Evolutionary conservation across 306 rosid species (phyloP), one percentile per base, ranked within the genome.

Genomic region (Mucuna pruriens): DNA sequence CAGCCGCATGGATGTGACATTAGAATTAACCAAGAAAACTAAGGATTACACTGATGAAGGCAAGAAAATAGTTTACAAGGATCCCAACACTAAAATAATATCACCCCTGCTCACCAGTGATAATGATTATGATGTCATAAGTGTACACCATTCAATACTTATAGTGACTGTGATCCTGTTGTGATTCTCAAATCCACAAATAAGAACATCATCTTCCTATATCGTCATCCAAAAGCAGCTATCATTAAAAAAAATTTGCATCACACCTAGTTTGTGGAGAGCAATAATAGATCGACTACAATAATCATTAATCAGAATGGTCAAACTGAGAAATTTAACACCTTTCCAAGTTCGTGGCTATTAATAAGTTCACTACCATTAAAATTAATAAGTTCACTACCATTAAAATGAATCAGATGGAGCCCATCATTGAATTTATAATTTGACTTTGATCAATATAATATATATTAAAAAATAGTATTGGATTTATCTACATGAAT

Each of bases 181-280:
- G n/a, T n/a, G n/a, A n/a, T n/a, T n/a, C 39, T 12, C 73, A 39
- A 1, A 23, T 46, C 7, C 75, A 45, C 36, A 70, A 12, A 23
- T 45, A 15, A 2, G 13, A 15, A 2, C 8, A 33, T 33, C 33
- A 12, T 39, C 48, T 9, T 9, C 16, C 16, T 9, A 61, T 46
- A 33, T 63, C 23, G 3, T 58, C 52, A 16, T 44, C 48, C 7
- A 34, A 9, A 42, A 31, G 65, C 40, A 19, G 2, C 15, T 12
- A 49, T 25, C 83, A 71, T 71, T 72, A 16, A 13, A 67, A 84
- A 84, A 67, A 65, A 17, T 74, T 6, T 23, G 31, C 69, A 34
- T 12, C n/a, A 36, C 5, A 31, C 67, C 19, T 11, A 9, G 52
- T 25, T 58, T 45, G 55, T 76, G 26, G 22, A 60, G 26, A 20